Evolutionary conservation across 2,329 filamentous ascomycete species (phyloP).

Genomic region (Cladophialophora carrionii): DNA sequence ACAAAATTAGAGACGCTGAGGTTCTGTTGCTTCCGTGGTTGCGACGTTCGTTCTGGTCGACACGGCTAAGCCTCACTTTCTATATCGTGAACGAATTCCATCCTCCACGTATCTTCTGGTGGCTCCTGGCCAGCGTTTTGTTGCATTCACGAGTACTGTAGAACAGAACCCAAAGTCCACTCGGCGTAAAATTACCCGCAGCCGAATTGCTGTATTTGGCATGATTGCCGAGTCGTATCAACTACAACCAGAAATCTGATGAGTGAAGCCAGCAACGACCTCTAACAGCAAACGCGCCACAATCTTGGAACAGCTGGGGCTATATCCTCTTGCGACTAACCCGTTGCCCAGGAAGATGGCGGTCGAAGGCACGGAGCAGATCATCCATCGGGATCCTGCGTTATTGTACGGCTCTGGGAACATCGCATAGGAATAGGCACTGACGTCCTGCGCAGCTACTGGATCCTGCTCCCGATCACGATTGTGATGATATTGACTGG

Average conservation of each 20-base stretch:
- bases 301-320: neutral
- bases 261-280: neutral
- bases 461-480: conserved; percentile 97
- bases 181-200: neutral
- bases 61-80: neutral
- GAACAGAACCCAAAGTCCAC: neutral
- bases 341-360: conserved; percentile 62
- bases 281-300: neutral
- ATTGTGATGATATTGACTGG: conserved; percentile 97
- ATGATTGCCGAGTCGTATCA: neutral
- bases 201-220: neutral
- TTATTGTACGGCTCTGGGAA: conserved; percentile 71
- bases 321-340: neutral
- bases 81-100: too few species aligned
- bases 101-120: neutral
- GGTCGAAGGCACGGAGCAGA: conserved; percentile 77
- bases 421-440: conserved; percentile 8
- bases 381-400: conserved; percentile 97
- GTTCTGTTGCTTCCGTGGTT: neutral
- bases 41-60: neutral
- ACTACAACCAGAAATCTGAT: neutral
- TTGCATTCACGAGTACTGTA: neutral
- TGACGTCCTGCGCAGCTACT: conserved; percentile 68
- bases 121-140: neutral
- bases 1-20: neutral